A percentile compares a stretch with the other conserved stretches of the same genome.
These are phyloP conservation scores for Fusarium solani-melongenae DNA, from an alignment of 2,329 filamentous ascomycete species.

Conservation along the genomic window DNA sequence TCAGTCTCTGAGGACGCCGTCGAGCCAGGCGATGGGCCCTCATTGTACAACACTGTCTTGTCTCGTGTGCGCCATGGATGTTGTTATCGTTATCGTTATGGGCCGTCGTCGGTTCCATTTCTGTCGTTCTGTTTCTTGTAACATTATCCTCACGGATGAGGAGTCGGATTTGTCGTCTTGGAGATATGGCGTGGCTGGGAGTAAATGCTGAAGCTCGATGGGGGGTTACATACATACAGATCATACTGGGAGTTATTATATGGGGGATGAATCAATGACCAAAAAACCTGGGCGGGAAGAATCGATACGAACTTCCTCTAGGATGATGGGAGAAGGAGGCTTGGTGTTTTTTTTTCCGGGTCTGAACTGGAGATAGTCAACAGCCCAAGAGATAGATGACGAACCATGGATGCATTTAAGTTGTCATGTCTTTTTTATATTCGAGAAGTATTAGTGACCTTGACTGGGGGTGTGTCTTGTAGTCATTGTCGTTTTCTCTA, in stretches of 20 bases:
- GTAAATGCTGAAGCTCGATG: neutral
- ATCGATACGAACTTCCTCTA: neutral
- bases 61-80: neutral
- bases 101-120: neutral
- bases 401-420: neutral
- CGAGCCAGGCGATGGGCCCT: neutral
- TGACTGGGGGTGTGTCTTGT: neutral
- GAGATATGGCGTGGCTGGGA: constrained; percentile 7
- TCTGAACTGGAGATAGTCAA: neutral
- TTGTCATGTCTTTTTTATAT: neutral
- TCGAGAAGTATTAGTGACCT: neutral
- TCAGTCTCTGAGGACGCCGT: neutral
- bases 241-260: neutral
- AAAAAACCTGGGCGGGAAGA: constrained; percentile 6
- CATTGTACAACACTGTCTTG: constrained; percentile 30
- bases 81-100: neutral
- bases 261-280: constrained; percentile 26
- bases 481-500: no score
- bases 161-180: constrained; percentile 6
- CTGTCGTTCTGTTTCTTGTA: constrained; percentile 11
- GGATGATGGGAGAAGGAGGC: constrained; percentile 4
- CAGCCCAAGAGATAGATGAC: neutral
- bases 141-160: constrained; percentile 12
- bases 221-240: neutral
- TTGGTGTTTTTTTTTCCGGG: neutral